phyloP scores from a whole-genome alignment of 2,329 filamentous ascomycete genomes.

The Biscogniauxia marginata region DNA sequence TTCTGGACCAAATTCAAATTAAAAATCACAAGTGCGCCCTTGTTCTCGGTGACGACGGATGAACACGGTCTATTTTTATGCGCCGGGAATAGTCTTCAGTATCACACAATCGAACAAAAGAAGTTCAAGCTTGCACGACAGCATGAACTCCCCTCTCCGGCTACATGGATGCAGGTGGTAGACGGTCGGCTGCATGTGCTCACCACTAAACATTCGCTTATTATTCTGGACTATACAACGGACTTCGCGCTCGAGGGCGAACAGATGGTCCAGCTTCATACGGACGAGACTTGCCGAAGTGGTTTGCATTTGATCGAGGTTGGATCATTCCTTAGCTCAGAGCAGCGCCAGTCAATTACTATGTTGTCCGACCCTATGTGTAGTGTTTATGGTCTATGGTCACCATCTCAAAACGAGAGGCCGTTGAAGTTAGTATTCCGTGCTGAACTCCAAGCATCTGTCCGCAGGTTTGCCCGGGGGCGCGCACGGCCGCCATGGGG shows the following conservation, averaged over 20 bases:
- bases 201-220: slow-evolving; percentile 54
- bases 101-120: slow-evolving; percentile 56
- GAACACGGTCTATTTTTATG: slow-evolving; percentile 57
- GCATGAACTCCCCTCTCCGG: slow-evolving; percentile 52
- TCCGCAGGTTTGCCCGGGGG: slow-evolving; percentile 55
- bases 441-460: slow-evolving; percentile 53
- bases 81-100: slow-evolving; percentile 52
- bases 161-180: slow-evolving; percentile 47
- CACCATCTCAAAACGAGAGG: slow-evolving; percentile 42
- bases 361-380: slow-evolving; percentile 49
- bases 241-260: slow-evolving; percentile 35
- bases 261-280: slow-evolving; percentile 42
- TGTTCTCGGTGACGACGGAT: slow-evolving; percentile 51
- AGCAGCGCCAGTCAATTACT: slow-evolving; percentile 39
- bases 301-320: slow-evolving; percentile 48
- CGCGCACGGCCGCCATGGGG: slow-evolving; percentile 54
- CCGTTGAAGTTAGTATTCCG: slow-evolving; percentile 53
- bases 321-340: slow-evolving; percentile 22
- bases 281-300: slow-evolving; percentile 44
- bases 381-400: slow-evolving; percentile 50
- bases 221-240: slow-evolving; percentile 50
- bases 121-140: slow-evolving; percentile 48
- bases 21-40: slow-evolving; percentile 48
- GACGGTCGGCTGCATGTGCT: slow-evolving; percentile 50
- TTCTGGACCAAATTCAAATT: slow-evolving; percentile 56